phyloP scores from a whole-genome alignment of 1,284 basidiomycete species.

The Ceratobasidium sp. region DNA sequence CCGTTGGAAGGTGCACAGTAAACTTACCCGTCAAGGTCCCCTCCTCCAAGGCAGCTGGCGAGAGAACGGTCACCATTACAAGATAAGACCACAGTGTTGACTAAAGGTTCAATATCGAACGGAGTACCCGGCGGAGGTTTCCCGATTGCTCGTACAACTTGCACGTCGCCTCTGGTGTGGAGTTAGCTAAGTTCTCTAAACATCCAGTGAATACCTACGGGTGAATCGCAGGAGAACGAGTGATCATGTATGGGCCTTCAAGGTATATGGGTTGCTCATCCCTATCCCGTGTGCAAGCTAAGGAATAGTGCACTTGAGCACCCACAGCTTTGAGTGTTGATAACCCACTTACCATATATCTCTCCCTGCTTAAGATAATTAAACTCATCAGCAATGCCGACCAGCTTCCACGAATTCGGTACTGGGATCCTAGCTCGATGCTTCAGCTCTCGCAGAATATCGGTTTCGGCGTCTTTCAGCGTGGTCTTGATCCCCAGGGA shows the following conservation, averaged over 20 bases:
- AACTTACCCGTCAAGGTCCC: constrained; percentile 78
- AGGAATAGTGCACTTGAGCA: constrained; percentile 6
- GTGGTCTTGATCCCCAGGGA: constrained; percentile 55
- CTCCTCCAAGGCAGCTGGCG: constrained; percentile 76
- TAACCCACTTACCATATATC: constrained; percentile 68
- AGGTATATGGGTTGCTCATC: constrained; percentile 67
- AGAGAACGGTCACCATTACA: constrained; percentile 72
- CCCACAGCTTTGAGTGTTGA: not conserved
- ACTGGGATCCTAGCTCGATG: constrained; percentile 40
- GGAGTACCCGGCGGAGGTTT: constrained; percentile 60
- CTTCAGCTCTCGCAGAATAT: constrained; percentile 39
- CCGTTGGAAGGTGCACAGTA: constrained; percentile 9
- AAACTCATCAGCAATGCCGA: constrained; percentile 74
- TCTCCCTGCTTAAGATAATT: constrained; percentile 70
- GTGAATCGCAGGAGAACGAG: constrained; percentile 76
- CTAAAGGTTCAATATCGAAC: constrained; percentile 57
- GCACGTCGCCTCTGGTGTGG: constrained; percentile 62
- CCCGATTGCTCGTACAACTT: constrained; percentile 78
- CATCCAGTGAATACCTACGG: constrained; percentile 61
- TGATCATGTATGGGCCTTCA: constrained; percentile 70
- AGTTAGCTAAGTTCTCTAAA: not conserved
- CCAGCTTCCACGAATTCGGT: constrained; percentile 48
- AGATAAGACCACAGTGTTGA: constrained; percentile 80
- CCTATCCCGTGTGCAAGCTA: constrained; percentile 70
- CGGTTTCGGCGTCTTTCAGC: constrained; percentile 52